Evolutionary conservation across 2,329 filamentous ascomycete species (phyloP).

Genomic region (Cladosporium austrohemisphaericum): DNA sequence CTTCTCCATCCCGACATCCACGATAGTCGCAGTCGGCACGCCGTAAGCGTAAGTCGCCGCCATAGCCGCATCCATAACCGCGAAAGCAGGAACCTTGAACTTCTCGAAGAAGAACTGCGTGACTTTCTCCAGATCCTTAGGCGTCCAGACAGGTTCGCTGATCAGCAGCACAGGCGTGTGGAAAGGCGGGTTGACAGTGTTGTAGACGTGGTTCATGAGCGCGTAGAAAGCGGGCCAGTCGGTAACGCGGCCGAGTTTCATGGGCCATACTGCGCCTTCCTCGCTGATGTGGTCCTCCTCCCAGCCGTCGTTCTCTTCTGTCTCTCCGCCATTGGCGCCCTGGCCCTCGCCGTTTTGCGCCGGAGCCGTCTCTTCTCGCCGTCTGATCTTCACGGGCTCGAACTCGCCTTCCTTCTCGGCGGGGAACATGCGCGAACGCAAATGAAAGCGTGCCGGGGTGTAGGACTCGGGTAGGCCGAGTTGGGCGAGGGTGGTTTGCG

Average conservation of each 20-base stretch:
- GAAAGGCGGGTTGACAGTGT: conserved; percentile 81
- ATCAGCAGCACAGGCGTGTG: conserved; percentile 93
- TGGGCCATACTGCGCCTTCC: conserved; percentile 86
- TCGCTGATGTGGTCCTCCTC: conserved; percentile 85
- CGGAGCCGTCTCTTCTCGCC: conserved; percentile 33
- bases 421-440: conserved; percentile 90
- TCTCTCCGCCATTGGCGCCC: conserved; percentile 30
- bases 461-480: conserved; percentile 85
- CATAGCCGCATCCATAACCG: conserved; percentile 81
- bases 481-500: conserved; percentile 85
- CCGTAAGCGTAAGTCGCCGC: conserved; percentile 81
- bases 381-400: conserved; percentile 75
- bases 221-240: conserved; percentile 94
- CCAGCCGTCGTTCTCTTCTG: conserved; percentile 64
- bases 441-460: conserved; percentile 79
- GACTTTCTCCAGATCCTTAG: conserved; percentile 79
- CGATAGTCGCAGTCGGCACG: conserved; percentile 72
- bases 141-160: conserved; percentile 84
- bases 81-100: conserved; percentile 89
- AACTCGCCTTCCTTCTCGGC: conserved; percentile 72
- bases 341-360: conserved; percentile 14
- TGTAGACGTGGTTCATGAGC: conserved; percentile 87
- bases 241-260: conserved; percentile 74
- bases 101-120: conserved; percentile 96
- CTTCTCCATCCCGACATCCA: conserved; percentile 90